phyloP scores from a whole-genome alignment of 2,329 filamentous ascomycete species.

The Penicillium sp. region DNA sequence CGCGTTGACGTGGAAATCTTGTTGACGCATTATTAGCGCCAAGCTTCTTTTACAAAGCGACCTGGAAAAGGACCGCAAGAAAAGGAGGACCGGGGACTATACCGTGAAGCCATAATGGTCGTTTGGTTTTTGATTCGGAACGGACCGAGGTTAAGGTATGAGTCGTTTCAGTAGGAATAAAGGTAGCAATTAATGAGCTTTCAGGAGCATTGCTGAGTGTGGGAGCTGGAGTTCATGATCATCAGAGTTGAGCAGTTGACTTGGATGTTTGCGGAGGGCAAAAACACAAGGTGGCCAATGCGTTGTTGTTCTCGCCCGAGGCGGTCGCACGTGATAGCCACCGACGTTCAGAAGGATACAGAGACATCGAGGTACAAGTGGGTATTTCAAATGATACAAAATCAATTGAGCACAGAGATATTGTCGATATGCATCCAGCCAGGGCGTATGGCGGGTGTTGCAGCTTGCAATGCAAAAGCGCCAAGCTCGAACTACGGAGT shows the following conservation, averaged over 20 bases:
- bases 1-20: slow-evolving; percentile 65
- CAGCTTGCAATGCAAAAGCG: not conserved
- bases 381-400: not conserved
- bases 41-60: not conserved
- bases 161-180: not conserved
- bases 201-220: slow-evolving; percentile 9
- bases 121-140: slow-evolving; percentile 1
- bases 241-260: not conserved
- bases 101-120: slow-evolving; percentile 38
- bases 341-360: slow-evolving; percentile 3
- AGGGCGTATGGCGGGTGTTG: not conserved
- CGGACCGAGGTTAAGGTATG: slow-evolving; percentile 1
- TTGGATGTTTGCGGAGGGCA: slow-evolving; percentile 20
- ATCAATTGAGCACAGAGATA: not conserved
- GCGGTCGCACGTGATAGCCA: slow-evolving; percentile 19
- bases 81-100: slow-evolving; percentile 14
- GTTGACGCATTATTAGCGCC: not conserved
- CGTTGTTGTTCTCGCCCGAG: slow-evolving; percentile 10
- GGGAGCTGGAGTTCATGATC: not conserved
- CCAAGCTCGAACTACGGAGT: not conserved
- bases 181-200: not conserved
- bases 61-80: not conserved
- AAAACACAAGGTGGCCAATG: slow-evolving; percentile 26
- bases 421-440: not conserved
- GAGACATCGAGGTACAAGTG: not conserved